Base-by-base conservation (phyloP, 768 basidiomycete genomes). In the Russula sp. region DNA sequence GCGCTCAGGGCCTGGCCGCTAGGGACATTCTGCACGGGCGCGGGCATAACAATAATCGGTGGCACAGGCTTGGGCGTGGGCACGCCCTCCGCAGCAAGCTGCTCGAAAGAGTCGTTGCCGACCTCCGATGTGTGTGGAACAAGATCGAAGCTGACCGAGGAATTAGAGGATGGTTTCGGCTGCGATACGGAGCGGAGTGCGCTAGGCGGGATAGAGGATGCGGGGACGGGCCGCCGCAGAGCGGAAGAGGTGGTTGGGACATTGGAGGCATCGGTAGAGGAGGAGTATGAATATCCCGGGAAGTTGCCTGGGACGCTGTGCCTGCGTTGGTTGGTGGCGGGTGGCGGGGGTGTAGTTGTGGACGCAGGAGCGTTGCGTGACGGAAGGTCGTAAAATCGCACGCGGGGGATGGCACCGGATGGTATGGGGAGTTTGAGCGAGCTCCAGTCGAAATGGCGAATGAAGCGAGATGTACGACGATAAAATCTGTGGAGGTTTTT, bases 401-500 rank as follows among this genome's bases (percentile, higher is more conserved):
- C 68, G 57, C 68, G 68, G 26, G 68, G 62, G 30, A 67, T 66
- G 26, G 73, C 67, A 2, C 70, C 71, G 16, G 71, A 42, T 8
- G 67, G 63, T 30, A 71, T 55, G 40, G 71, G 67, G 40, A 75
- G 40, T 6, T 52, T 57, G 62, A 67, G 59, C 6, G 68, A 61
- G 49, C 34, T 51, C 57, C 61, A 62, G 51, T 65, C 59, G 34
- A 70, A 55, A 54, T 70, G 40, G 34, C 59, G 69, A 55, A 69
- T 20, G 46, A 49, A 62, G 61, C 64, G 70, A 10, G 70, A 70
- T 28, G 73, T 69, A 38, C 67, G 67, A 40, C 73, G 70, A 57
- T 68, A 72, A 24, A 74, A 64, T 50, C 69, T 66, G 52, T 70
- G 72, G 64, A 75, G 70, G n/a, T 71, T 73, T 26, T 68, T 68